Conservation (phyloP, 495 filamentous ascomycete genomes). For the Usnea hakonensis region DNA sequence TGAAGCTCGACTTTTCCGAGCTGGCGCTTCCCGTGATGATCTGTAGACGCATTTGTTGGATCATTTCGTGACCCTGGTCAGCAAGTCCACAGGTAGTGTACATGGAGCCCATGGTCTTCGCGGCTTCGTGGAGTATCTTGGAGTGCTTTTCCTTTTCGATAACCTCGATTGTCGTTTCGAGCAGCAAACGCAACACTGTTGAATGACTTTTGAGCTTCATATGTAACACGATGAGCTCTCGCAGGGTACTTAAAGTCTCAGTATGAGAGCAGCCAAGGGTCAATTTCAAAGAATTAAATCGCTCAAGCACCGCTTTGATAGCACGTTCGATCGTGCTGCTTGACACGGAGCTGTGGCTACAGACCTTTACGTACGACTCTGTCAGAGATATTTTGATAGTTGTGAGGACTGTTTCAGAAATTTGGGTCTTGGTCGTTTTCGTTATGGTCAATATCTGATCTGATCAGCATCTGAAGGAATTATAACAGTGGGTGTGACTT, state of each 20-base stretch:
- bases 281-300: conserved; percentile 43
- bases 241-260: conserved; percentile 47
- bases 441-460: conserved; percentile 33
- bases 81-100: conserved; percentile 47
- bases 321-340: conserved; percentile 43
- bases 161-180: conserved; percentile 43
- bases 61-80: conserved; percentile 44
- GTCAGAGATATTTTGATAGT: conserved; percentile 52
- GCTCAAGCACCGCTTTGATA: conserved; percentile 44
- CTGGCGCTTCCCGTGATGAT: conserved; percentile 42
- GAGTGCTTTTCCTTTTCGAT: conserved; percentile 44
- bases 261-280: conserved; percentile 48
- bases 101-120: conserved; percentile 45
- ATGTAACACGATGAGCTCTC: conserved; percentile 46
- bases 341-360: conserved; percentile 34
- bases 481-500: conserved; percentile 11
- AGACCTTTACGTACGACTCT: conserved; percentile 44
- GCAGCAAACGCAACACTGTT: conserved; percentile 41
- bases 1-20: conserved; percentile 30
- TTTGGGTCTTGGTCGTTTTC: conserved; percentile 29
- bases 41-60: conserved; percentile 49
- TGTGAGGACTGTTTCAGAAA: conserved; percentile 41
- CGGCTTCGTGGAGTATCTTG: conserved; percentile 43
- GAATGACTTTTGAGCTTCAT: conserved; percentile 36
- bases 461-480: conserved; percentile 19